Conservation (phyloP, 2,329 filamentous ascomycete genomes). For the Helotiales sp. region DNA sequence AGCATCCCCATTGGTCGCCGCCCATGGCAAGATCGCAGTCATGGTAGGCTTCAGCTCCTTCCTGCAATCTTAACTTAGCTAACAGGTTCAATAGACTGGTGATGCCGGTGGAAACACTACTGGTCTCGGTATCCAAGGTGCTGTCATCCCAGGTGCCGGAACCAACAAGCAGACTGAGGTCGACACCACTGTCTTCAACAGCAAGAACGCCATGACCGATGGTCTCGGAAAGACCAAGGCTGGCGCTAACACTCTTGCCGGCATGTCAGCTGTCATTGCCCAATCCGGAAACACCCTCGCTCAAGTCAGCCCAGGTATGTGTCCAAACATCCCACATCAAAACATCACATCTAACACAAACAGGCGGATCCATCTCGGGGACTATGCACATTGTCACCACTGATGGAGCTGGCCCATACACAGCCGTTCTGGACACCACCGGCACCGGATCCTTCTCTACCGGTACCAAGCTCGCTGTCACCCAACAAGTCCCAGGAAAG, state of each 20-base stretch:
- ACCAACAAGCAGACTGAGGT: conserved; percentile 43
- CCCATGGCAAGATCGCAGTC: conserved; percentile 58
- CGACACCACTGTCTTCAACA: conserved; percentile 46
- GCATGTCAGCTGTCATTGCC: conserved; percentile 56
- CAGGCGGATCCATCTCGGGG: conserved; percentile 59
- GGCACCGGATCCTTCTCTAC: conserved; percentile 48
- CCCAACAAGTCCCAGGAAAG: conserved; percentile 49
- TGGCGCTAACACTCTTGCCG: conserved; percentile 41
- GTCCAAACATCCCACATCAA: no score
- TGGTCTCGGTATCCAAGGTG: conserved; percentile 43
- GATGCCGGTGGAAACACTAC: conserved; percentile 44
- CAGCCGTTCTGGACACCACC: conserved; percentile 55
- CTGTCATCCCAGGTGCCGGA: conserved; percentile 42
- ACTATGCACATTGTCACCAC: conserved; percentile 68
- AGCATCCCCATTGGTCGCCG: conserved; percentile 55
- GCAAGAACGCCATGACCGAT: conserved; percentile 19
- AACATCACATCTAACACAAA: no score
- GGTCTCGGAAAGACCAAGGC: conserved; percentile 22
- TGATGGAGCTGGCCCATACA: conserved; percentile 58
- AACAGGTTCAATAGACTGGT: conserved; percentile 24
- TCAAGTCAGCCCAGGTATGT: conserved; percentile 57
- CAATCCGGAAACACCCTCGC: conserved; percentile 57
- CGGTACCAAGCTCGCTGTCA: conserved; percentile 56
- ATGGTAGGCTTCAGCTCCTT: conserved; percentile 20
- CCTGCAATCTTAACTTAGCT: conserved; percentile 38